phyloP scores from a whole-genome alignment of 2,329 filamentous ascomycete genomes.

The Zymoseptoria crescenta region DNA sequence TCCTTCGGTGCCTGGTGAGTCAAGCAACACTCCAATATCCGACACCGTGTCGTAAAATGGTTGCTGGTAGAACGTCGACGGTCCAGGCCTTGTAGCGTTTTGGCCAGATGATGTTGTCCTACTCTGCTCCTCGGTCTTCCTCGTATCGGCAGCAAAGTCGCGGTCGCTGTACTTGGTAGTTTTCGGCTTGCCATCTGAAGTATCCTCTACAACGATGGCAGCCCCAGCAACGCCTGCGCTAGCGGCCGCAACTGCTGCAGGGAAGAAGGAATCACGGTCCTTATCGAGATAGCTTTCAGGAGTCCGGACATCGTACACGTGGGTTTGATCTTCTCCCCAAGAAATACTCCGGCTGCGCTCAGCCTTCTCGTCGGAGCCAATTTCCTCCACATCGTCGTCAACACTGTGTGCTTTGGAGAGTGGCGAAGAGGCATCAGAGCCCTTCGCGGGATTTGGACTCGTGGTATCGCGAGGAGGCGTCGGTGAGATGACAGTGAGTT shows the following conservation, averaged over 20 bases:
- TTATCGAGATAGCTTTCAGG: slow-evolving; percentile 32
- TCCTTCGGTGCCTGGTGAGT: slow-evolving; percentile 27
- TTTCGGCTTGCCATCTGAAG: slow-evolving; percentile 21
- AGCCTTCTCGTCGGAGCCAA: slow-evolving; percentile 10
- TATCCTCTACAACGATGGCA: slow-evolving; percentile 33
- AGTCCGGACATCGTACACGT: slow-evolving; percentile 40
- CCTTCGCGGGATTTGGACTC: slow-evolving; percentile 30
- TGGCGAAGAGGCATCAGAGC: slow-evolving; percentile 27
- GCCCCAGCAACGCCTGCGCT: slow-evolving; percentile 14
- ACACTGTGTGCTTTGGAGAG: slow-evolving; percentile 11
- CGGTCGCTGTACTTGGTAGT: slow-evolving; percentile 28
- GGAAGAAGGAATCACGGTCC: slow-evolving; percentile 22
- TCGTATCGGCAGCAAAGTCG: slow-evolving; percentile 3
- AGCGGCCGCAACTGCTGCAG: slow-evolving; percentile 5
- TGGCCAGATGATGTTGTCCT: neutral
- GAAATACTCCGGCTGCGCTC: slow-evolving; percentile 32
- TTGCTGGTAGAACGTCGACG: slow-evolving; percentile 22
- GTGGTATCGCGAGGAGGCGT: slow-evolving; percentile 45
- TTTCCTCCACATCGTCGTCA: slow-evolving; percentile 9
- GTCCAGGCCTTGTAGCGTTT: neutral
- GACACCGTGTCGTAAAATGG: slow-evolving; percentile 38
- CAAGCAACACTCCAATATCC: slow-evolving; percentile 25
- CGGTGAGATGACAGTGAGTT: slow-evolving; percentile 50
- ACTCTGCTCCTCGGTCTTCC: neutral
- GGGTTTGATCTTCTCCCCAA: slow-evolving; percentile 42